A percentile compares a stretch with the other conserved stretches of the same genome.
phyloP scores from a whole-genome alignment of 2,329 filamentous ascomycete genomes.

The Coniochaeta sp. region DNA sequence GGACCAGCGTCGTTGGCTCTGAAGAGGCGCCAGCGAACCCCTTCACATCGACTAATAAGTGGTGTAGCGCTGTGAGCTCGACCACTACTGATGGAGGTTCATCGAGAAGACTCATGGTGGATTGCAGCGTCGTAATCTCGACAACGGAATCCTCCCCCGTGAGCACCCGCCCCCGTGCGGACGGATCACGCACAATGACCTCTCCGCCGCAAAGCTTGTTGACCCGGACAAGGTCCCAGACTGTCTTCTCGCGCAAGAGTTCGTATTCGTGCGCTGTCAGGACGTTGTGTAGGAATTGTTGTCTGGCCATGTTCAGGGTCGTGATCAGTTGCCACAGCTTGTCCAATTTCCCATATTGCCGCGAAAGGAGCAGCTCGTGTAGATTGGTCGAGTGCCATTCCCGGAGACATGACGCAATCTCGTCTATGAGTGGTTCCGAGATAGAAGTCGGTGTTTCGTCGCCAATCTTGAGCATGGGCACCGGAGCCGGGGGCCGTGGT shows the following conservation, averaged over 20 bases:
- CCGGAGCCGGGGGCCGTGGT: constrained; percentile 79
- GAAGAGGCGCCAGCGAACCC: constrained; percentile 70
- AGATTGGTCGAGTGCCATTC: constrained; percentile 99
- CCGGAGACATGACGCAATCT: constrained; percentile 91
- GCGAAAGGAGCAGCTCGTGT: constrained; percentile 78
- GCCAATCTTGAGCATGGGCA: constrained; percentile 95
- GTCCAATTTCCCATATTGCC: constrained; percentile 76
- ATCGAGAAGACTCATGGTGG: constrained; percentile 89
- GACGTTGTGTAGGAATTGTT: constrained; percentile 90
- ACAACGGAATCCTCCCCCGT: constrained; percentile 92
- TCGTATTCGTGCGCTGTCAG: constrained; percentile 79
- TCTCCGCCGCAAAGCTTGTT: constrained; percentile 94
- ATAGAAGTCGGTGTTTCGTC: constrained; percentile 90
- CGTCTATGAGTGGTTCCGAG: constrained; percentile 88
- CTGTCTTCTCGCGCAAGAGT: constrained; percentile 76
- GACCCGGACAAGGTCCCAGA: constrained; percentile 90
- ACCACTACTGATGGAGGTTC: constrained; percentile 63
- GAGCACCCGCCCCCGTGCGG: constrained; percentile 73
- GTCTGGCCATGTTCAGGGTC: constrained; percentile 74
- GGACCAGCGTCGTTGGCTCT: constrained; percentile 68
- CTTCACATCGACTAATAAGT: constrained; percentile 78
- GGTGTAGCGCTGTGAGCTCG: constrained; percentile 68
- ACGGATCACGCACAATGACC: constrained; percentile 88
- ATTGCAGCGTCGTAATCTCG: constrained; percentile 84
- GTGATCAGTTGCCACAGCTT: constrained; percentile 74